Conservation (phyloP, 768 basidiomycete genomes). For the Rhodosporidiobolus odoratus region DNA sequence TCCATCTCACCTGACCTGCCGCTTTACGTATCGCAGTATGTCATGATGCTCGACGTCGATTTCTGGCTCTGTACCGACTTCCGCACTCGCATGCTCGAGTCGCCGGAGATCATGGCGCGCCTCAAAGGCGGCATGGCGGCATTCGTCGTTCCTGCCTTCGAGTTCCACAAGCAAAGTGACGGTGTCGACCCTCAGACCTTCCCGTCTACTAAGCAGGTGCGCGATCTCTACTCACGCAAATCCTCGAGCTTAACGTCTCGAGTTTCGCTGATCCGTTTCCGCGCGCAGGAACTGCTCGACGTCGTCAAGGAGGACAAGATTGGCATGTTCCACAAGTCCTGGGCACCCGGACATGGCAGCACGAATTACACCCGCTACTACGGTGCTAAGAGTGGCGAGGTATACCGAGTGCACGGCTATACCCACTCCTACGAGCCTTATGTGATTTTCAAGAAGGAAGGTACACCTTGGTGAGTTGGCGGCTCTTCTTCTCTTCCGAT, state of each 20-base stretch:
- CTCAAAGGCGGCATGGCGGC: conserved; percentile 59
- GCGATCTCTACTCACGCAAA: conserved; percentile 37
- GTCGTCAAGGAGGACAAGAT: conserved; percentile 59
- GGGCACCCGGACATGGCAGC: conserved; percentile 73
- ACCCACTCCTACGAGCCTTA: conserved; percentile 85
- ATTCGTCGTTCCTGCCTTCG: conserved; percentile 79
- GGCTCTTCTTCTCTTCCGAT: neutral
- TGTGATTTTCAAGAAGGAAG: conserved; percentile 70
- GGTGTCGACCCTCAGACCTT: conserved; percentile 59
- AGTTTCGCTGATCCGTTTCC: conserved; percentile 36
- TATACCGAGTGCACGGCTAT: conserved; percentile 68
- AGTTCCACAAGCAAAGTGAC: conserved; percentile 63
- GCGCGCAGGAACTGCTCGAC: conserved; percentile 52
- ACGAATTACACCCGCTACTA: conserved; percentile 71
- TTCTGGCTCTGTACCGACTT: conserved; percentile 80
- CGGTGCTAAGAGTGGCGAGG: conserved; percentile 56
- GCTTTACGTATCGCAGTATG: conserved; percentile 47
- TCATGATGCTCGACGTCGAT: conserved; percentile 89
- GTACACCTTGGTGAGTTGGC: conserved; percentile 60
- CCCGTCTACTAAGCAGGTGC: conserved; percentile 64
- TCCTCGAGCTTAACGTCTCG: conserved; percentile 41
- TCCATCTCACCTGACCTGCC: neutral
- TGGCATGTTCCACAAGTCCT: conserved; percentile 70
- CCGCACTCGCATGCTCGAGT: conserved; percentile 55
- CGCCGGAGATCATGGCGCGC: conserved; percentile 50